phyloP scores from a whole-genome alignment of 495 filamentous ascomycete species.

The Aspergillus asperescens region DNA sequence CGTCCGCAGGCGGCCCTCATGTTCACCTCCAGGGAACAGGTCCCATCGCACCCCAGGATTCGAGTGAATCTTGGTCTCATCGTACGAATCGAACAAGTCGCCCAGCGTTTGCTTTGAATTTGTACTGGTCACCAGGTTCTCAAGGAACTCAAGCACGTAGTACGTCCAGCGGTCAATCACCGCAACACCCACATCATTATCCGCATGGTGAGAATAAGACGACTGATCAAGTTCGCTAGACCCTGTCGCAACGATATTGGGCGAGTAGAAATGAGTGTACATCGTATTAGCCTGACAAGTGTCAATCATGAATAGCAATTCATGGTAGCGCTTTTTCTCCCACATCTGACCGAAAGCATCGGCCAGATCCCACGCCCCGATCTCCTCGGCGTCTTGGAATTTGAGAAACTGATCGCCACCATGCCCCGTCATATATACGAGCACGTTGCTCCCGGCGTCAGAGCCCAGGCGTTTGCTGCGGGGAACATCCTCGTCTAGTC shows the following conservation, averaged over 20 bases:
- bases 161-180: constrained; percentile 99
- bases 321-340: constrained; percentile 96
- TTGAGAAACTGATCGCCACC: constrained; percentile 98
- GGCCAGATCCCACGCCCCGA: constrained; percentile 90
- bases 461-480: constrained; percentile 87
- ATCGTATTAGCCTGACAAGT: constrained; percentile 99
- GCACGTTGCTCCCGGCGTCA: constrained; percentile 89
- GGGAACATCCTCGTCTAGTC: constrained; percentile 87
- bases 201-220: constrained; percentile 93
- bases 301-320: constrained; percentile 99
- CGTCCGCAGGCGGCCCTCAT: constrained; percentile 65
- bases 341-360: constrained; percentile 99
- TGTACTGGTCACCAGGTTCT: constrained; percentile 78
- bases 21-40: constrained; percentile 74
- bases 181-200: constrained; percentile 95
- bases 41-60: constrained; percentile 92
- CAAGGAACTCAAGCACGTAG: constrained; percentile 95
- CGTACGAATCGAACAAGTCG: constrained; percentile 92
- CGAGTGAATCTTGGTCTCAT: constrained; percentile 88
- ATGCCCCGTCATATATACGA: constrained; percentile 99
- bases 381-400: constrained; percentile 97
- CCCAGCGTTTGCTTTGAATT: constrained; percentile 81
- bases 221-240: constrained; percentile 91
- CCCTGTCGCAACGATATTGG: constrained; percentile 94
- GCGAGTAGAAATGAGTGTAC: constrained; percentile 95